Evolutionary conservation across 805 yeast genomes (phyloP).

Genomic region (Lipomyces kockii): DNA sequence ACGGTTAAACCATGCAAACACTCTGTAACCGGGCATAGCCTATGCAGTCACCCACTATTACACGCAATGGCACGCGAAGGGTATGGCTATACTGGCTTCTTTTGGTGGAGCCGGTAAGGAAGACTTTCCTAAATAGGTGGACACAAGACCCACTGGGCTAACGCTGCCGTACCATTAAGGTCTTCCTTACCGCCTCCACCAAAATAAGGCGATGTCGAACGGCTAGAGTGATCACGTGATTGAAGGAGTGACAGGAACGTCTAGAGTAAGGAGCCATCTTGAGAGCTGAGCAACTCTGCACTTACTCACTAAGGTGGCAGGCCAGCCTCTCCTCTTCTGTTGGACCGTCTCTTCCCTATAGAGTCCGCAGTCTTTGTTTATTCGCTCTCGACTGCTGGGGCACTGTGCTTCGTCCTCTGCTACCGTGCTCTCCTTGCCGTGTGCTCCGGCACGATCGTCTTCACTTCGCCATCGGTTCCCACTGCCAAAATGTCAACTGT

Average conservation of each 20-base stretch:
- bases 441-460: not conserved
- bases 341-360: not conserved
- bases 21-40: not conserved
- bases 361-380: not conserved
- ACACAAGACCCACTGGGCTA: too few relatives aligned
- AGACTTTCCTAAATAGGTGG: too few relatives aligned
- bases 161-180: too few relatives aligned
- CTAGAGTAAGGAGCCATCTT: not conserved
- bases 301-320: not conserved
- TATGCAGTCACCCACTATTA: not conserved
- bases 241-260: not conserved
- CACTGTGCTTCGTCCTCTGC: not conserved
- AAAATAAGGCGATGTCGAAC: too few relatives aligned
- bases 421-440: not conserved
- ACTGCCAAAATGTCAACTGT: not conserved
- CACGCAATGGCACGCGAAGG: not conserved
- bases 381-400: not conserved
- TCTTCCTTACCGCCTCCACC: too few relatives aligned
- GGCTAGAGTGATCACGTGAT: not conserved
- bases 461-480: not conserved
- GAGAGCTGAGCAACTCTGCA: too few relatives aligned
- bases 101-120: too few relatives aligned
- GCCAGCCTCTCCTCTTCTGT: not conserved
- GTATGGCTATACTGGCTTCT: too few relatives aligned
- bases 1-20: not conserved